These are phyloP conservation scores for Kwoniella sp. DNA, from an alignment of 768 basidiomycete genomes.

Conservation along the genomic window DNA sequence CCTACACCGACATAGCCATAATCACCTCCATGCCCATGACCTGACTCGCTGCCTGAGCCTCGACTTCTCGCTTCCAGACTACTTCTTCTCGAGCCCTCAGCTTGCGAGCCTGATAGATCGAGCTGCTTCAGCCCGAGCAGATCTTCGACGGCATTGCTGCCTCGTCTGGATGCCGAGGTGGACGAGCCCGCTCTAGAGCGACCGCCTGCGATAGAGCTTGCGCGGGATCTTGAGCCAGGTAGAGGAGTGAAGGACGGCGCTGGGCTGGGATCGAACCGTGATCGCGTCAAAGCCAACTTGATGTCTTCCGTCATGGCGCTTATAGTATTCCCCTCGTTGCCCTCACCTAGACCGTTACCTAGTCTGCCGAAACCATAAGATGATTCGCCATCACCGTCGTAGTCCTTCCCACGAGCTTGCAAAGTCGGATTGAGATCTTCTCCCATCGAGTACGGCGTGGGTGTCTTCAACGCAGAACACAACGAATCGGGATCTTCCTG, in stretches of 20 bases:
- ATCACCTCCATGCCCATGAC: slow-evolving; percentile 18
- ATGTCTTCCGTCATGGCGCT: slow-evolving; percentile 46
- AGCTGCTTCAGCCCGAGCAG: slow-evolving; percentile 20
- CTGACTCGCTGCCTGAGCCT: slow-evolving; percentile 1
- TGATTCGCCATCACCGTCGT: slow-evolving; percentile 43
- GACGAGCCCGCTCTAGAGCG: slow-evolving; percentile 22
- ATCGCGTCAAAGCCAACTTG: slow-evolving; percentile 34
- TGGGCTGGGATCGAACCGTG: slow-evolving; percentile 30
- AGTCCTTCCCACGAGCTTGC: slow-evolving; percentile 32
- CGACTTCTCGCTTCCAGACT: slow-evolving; percentile 12
- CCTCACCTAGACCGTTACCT: slow-evolving; percentile 24
- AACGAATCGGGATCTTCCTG: slow-evolving; percentile 21
- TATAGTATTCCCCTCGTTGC: slow-evolving; percentile 18
- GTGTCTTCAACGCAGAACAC: slow-evolving; percentile 31
- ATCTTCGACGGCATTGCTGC: slow-evolving; percentile 17
- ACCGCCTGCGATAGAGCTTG: slow-evolving; percentile 16
- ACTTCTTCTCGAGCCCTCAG: slow-evolving; percentile 31
- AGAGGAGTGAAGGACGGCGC: slow-evolving; percentile 17
- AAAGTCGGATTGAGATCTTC: slow-evolving; percentile 48
- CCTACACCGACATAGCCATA: background rate
- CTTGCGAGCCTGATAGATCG: slow-evolving; percentile 19
- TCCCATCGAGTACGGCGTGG: slow-evolving; percentile 21
- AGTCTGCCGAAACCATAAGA: slow-evolving; percentile 43
- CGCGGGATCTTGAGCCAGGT: slow-evolving; percentile 23
- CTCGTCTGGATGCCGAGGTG: slow-evolving; percentile 7